These are phyloP conservation scores for Nannochloropsis oceanica DNA, from an alignment of 108 stramenopile genomes.

Conservation along the genomic window DNA sequence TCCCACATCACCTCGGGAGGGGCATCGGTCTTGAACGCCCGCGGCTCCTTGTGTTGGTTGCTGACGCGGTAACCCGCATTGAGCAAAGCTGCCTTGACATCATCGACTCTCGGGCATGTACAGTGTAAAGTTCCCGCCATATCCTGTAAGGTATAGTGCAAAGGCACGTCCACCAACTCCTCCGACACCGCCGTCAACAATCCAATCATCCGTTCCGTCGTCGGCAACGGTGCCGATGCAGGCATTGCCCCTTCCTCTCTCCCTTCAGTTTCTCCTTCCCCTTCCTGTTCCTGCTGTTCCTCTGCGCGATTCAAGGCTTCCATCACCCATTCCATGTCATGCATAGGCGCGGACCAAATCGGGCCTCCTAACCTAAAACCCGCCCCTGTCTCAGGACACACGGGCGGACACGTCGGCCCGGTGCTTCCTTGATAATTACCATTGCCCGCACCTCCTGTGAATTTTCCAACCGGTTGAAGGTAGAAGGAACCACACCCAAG, in stretches of 20 bases:
- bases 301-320: conserved; percentile 53
- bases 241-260: no score
- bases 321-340: conserved; percentile 62
- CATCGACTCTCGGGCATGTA: conserved; percentile 50
- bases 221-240: conserved; percentile 28
- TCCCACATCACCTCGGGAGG: conserved; percentile 82
- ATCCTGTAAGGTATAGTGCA: conserved; percentile 69
- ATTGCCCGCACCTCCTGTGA: neutral
- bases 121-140: conserved; percentile 54
- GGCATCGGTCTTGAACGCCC: conserved; percentile 85
- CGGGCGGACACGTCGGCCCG: neutral
- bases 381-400: conserved; percentile 56
- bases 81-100: conserved; percentile 58
- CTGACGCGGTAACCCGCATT: conserved; percentile 82
- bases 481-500: conserved; percentile 79
- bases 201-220: conserved; percentile 54
- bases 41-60: conserved; percentile 81
- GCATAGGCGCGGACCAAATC: conserved; percentile 82
- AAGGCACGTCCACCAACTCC: conserved; percentile 74
- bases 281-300: conserved; percentile 18
- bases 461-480: conserved; percentile 45
- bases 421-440: neutral
- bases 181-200: conserved; percentile 71
- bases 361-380: conserved; percentile 80
- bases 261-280: neutral